Conservation (phyloP, 2,329 filamentous ascomycete species). For the Fusarium virguliforme region DNA sequence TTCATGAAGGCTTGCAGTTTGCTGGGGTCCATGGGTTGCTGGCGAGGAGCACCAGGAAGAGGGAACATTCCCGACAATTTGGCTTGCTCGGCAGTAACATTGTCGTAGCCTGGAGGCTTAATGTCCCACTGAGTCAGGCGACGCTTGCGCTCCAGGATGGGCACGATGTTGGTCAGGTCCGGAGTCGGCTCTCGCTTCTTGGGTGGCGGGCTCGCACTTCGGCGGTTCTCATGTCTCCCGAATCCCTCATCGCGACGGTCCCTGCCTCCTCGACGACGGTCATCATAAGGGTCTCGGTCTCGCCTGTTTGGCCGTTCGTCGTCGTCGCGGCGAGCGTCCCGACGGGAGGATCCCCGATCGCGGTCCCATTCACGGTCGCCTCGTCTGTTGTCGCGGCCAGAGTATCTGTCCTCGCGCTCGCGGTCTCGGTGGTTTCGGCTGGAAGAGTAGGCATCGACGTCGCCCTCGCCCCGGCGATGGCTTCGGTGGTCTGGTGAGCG, state of each 20-base stretch:
- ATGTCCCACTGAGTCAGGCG: conserved; percentile 99
- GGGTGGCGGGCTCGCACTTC: conserved; percentile 84
- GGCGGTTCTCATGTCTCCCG: conserved; percentile 67
- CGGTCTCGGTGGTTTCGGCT: conserved; percentile 93
- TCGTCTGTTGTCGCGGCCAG: conserved; percentile 75
- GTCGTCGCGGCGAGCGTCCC: conserved; percentile 77
- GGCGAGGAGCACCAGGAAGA: conserved; percentile 92
- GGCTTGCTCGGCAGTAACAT: conserved; percentile 97
- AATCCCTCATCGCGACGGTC: conserved; percentile 61
- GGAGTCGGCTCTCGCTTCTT: conserved; percentile 97
- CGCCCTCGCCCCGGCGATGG: conserved; percentile 80
- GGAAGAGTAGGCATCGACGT: conserved; percentile 91
- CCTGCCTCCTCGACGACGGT: conserved; percentile 69
- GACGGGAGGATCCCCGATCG: conserved; percentile 74
- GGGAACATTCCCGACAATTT: conserved; percentile 99
- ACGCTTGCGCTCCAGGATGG: conserved; percentile 88
- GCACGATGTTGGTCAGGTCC: conserved; percentile 89
- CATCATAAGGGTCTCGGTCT: conserved; percentile 70
- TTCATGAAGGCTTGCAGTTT: conserved; percentile 97
- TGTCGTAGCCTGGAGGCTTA: conserved; percentile 97
- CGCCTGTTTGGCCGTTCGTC: conserved; percentile 71
- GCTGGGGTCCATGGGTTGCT: conserved; percentile 94
- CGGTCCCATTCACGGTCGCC: conserved; percentile 85
- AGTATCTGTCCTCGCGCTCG: conserved; percentile 94
- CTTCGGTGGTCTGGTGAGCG: conserved; percentile 84